A percentile compares a stretch with the other conserved stretches of the same genome.
Evolutionary conservation across 140 eudicot species (phyloP).

Genomic region (Stevia rebaudiana): DNA sequence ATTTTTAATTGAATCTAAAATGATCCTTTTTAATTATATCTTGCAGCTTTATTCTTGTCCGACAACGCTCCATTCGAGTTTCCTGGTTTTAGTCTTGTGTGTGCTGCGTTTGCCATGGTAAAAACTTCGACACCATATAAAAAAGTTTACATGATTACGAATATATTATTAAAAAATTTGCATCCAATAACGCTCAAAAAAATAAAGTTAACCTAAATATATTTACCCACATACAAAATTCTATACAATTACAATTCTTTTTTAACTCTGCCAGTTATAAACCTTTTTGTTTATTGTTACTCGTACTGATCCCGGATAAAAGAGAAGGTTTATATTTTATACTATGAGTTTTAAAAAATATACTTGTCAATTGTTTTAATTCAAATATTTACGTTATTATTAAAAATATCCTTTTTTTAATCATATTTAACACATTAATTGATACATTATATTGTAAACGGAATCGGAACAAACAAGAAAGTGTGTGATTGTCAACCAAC

Average conservation of each 20-base stretch:
- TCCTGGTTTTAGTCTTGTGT: slow-evolving; percentile 75
- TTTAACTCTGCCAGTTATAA: no score
- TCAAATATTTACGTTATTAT: not conserved
- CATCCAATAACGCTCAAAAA: no score
- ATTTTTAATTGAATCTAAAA: slow-evolving; percentile 11
- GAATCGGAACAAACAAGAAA: no score
- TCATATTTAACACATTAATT: not conserved
- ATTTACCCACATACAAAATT: no score
- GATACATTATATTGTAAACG: no score
- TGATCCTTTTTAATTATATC: not conserved
- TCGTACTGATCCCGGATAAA: no score
- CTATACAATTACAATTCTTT: no score
- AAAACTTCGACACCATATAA: slow-evolving; percentile 12
- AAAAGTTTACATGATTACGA: not conserved
- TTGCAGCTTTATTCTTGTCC: slow-evolving; percentile 66
- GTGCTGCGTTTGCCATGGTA: slow-evolving; percentile 50
- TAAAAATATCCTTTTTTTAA: not conserved
- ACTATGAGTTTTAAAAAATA: no score
- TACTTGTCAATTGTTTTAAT: not conserved
- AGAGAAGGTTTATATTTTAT: no score
- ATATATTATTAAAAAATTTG: not conserved
- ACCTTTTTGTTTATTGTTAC: no score
- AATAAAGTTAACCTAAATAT: no score
- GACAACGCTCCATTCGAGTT: slow-evolving; percentile 67
- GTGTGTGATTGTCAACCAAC: not conserved